phyloP scores from a whole-genome alignment of 2,329 filamentous ascomycete genomes.

The Arthrobotrys sinensis region DNA sequence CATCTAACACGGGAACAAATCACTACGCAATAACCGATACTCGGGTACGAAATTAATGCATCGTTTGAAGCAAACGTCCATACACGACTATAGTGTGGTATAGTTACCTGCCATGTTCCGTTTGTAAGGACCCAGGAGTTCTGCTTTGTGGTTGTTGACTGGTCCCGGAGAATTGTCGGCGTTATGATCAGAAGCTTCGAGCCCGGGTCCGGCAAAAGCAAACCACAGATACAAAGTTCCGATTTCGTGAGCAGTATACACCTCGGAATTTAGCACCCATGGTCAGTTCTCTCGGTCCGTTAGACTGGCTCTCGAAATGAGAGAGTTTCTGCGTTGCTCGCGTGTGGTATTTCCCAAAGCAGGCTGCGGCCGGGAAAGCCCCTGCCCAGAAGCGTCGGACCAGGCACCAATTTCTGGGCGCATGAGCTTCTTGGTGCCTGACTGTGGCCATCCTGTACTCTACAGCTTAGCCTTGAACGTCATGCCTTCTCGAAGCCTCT shows the following conservation, averaged over 20 bases:
- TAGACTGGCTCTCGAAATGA: no score
- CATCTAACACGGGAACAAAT: background rate
- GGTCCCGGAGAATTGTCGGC: no score
- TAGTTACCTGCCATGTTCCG: background rate
- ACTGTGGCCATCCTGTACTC: slow-evolving; percentile 47
- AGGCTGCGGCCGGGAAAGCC: slow-evolving; percentile 3
- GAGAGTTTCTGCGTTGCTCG: slow-evolving; percentile 4
- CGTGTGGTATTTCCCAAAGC: slow-evolving; percentile 31
- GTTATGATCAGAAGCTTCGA: background rate
- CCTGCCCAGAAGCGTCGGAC: slow-evolving; percentile 9
- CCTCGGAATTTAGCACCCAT: no score
- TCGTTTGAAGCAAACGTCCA: background rate
- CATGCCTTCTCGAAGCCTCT: slow-evolving; percentile 47
- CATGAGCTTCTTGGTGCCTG: slow-evolving; percentile 18
- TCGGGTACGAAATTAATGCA: background rate
- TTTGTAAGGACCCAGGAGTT: background rate
- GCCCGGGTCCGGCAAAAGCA: no score
- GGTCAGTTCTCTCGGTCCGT: no score
- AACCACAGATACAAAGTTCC: no score
- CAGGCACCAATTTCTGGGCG: slow-evolving; percentile 47
- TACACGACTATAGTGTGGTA: background rate
- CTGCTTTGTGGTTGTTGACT: background rate
- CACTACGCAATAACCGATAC: background rate
- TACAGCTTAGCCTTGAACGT: slow-evolving; percentile 27
- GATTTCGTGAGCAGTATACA: no score